Conservation (phyloP, 352 stramenopile genomes). For the Globisporangium sylvaticum region DNA sequence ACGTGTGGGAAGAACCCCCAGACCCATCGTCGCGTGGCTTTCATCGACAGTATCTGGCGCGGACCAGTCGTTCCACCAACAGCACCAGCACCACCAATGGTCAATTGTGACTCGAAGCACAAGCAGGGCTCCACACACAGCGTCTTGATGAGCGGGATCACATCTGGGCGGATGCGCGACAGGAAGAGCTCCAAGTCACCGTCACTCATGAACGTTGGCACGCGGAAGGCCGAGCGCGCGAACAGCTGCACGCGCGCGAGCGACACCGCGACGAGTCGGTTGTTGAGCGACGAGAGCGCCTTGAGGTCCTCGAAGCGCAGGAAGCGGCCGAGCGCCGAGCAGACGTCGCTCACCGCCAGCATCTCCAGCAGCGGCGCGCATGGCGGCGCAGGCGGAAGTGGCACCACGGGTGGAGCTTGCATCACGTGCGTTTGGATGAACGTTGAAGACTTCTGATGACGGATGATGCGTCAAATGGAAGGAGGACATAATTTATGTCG, state of each 20-base stretch:
- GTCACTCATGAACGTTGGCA: background rate
- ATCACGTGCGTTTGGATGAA: background rate
- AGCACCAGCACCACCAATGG: background rate
- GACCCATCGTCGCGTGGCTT: background rate
- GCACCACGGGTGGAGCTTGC: background rate
- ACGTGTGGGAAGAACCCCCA: background rate
- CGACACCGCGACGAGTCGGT: background rate
- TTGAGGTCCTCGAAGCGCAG: background rate
- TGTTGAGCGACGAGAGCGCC: background rate
- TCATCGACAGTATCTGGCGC: background rate
- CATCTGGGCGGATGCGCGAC: background rate
- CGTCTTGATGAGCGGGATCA: background rate
- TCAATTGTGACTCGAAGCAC: background rate
- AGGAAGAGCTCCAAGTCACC: background rate
- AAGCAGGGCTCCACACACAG: background rate
- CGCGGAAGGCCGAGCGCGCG: background rate
- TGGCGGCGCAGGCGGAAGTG: background rate
- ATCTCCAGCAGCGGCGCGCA: background rate
- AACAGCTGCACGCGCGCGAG: background rate
- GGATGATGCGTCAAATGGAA: background rate
- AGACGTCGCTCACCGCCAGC: constrained; percentile 1
- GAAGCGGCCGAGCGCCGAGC: background rate
- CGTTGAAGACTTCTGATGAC: background rate
- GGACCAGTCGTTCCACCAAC: background rate
- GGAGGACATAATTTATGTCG: background rate